These are phyloP conservation scores for Xylaria arbuscula DNA, from an alignment of 2,329 filamentous ascomycete genomes.

Conservation along the genomic window DNA sequence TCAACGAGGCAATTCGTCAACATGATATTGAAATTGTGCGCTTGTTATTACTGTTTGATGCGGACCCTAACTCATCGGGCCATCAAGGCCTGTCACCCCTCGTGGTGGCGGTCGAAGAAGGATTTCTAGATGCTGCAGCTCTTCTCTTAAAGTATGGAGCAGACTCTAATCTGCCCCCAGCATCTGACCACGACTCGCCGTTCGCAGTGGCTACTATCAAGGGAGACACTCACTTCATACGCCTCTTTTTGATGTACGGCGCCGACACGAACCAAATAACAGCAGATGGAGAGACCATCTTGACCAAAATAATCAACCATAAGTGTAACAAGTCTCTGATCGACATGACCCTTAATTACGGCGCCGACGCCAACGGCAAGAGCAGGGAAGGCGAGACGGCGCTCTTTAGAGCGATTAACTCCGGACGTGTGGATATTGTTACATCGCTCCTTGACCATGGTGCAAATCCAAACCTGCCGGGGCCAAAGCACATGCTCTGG, in stretches of 20 bases:
- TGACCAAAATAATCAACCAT: conserved; percentile 70
- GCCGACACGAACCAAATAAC: conserved; percentile 66
- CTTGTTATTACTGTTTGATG: conserved; percentile 67
- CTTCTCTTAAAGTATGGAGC: conserved; percentile 73
- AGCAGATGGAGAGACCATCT: conserved; percentile 67
- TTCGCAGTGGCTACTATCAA: conserved; percentile 62
- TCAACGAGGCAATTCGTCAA: conserved; percentile 64
- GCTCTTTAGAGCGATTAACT: conserved; percentile 70
- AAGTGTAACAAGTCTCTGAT: conserved; percentile 65
- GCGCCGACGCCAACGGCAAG: conserved; percentile 68
- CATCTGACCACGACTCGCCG: conserved; percentile 65
- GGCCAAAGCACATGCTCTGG: conserved; percentile 76
- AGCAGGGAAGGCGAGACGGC: conserved; percentile 71
- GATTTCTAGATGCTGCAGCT: conserved; percentile 66
- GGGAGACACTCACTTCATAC: conserved; percentile 66
- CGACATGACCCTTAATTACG: conserved; percentile 70
- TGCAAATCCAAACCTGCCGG: conserved; percentile 75
- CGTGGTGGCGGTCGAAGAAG: conserved; percentile 61
- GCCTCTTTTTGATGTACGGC: conserved; percentile 70
- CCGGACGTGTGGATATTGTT: conserved; percentile 67
- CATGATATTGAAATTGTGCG: conserved; percentile 66
- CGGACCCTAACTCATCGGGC: conserved; percentile 65
- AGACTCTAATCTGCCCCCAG: conserved; percentile 64
- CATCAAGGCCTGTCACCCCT: conserved; percentile 63
- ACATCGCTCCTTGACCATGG: conserved; percentile 62